phyloP scores from a whole-genome alignment of 2,329 filamentous ascomycete genomes.

The Monosporascus sp. region DNA sequence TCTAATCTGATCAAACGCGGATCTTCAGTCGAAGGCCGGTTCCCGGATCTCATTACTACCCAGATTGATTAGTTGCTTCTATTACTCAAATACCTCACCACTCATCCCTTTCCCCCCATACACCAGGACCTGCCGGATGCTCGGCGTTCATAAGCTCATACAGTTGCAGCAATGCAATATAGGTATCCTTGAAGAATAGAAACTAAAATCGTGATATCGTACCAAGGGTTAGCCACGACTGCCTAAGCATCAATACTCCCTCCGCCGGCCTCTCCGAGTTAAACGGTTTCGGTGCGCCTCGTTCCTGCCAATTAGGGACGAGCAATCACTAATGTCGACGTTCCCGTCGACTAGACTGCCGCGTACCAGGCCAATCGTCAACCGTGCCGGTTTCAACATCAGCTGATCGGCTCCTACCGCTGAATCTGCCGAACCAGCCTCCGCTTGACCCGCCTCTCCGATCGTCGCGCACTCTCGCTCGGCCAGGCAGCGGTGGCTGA shows the following conservation, averaged over 20 bases:
- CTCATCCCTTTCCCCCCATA: background rate
- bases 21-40: background rate
- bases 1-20: too few species aligned
- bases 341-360: slow-evolving; percentile 8
- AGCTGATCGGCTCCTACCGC: slow-evolving; percentile 22
- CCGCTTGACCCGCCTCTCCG: slow-evolving; percentile 14
- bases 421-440: slow-evolving; percentile 25
- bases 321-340: background rate
- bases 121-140: background rate
- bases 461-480: slow-evolving; percentile 19
- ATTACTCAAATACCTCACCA: background rate
- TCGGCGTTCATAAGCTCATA: too few species aligned
- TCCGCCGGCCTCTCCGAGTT: background rate
- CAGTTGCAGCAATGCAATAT: too few species aligned
- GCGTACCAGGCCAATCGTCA: slow-evolving; percentile 9
- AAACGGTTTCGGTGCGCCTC: background rate
- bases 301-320: too few species aligned
- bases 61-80: background rate
- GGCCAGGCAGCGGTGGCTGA: slow-evolving; percentile 13
- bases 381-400: slow-evolving; percentile 22
- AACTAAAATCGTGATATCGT: background rate
- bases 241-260: background rate
- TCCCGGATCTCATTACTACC: background rate
- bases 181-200: too few species aligned
- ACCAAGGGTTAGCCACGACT: background rate